A percentile compares a stretch with the other conserved stretches of the same genome.
These are phyloP conservation scores for Komagataea norvegica DNA, from an alignment of 1,139 yeast species.

Conservation along the genomic window DNA sequence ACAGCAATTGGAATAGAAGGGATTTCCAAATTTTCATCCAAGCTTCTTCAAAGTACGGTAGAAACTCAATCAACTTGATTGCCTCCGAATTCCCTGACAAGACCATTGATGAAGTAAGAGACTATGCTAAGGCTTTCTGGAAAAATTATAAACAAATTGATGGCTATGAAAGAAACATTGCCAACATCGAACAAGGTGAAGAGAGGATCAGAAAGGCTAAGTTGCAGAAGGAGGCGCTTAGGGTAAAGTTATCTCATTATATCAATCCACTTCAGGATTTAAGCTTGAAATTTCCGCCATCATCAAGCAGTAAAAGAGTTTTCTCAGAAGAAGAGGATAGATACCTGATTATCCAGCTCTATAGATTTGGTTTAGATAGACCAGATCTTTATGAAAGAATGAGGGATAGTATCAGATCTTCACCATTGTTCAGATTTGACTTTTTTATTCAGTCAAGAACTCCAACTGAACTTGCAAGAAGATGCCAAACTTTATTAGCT, in stretches of 20 bases:
- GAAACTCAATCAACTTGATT: conserved; percentile 57
- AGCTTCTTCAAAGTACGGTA: conserved; percentile 60
- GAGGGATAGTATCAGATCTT: conserved; percentile 54
- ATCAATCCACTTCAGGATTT: conserved; percentile 63
- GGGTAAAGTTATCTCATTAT: conserved; percentile 58
- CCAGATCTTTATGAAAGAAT: conserved; percentile 62
- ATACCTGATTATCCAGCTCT: conserved; percentile 59
- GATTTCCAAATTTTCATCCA: conserved; percentile 67
- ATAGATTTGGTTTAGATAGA: conserved; percentile 61
- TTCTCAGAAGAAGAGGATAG: conserved; percentile 75
- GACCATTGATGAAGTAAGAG: conserved; percentile 61
- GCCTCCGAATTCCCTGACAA: conserved; percentile 57
- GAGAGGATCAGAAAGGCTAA: conserved; percentile 55
- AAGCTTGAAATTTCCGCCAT: conserved; percentile 55
- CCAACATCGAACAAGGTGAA: conserved; percentile 72
- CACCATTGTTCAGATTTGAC: conserved; percentile 63
- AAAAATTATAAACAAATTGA: conserved; percentile 57
- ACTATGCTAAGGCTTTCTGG: conserved; percentile 69
- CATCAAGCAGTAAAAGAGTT: conserved; percentile 52
- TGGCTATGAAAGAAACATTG: conserved; percentile 63
- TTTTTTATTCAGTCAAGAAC: conserved; percentile 69
- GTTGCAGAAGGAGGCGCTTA: conserved; percentile 61
- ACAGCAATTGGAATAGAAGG: conserved; percentile 62
- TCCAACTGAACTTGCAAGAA: conserved; percentile 57
- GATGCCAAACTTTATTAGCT: conserved; percentile 61